Evolutionary conservation across 2,329 filamentous ascomycete species (phyloP).

Genomic region (Pezicula carpinea): DNA sequence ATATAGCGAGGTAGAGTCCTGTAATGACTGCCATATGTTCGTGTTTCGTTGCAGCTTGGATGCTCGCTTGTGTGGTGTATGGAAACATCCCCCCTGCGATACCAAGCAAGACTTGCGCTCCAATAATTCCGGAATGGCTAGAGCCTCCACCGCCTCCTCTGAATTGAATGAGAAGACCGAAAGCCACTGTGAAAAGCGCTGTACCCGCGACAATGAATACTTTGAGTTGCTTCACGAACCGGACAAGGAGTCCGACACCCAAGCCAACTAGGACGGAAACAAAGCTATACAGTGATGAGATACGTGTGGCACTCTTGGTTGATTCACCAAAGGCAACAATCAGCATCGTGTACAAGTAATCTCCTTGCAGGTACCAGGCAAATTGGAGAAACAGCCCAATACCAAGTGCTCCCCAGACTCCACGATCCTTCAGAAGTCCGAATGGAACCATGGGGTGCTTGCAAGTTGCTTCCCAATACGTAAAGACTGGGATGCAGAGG

Average conservation of each 20-base stretch:
- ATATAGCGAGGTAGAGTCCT: constrained; percentile 56
- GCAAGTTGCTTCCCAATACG: constrained; percentile 56
- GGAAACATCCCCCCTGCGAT: constrained; percentile 55
- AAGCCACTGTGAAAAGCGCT: constrained; percentile 57
- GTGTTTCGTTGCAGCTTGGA: constrained; percentile 45
- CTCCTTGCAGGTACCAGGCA: constrained; percentile 58
- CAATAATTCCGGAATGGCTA: constrained; percentile 53
- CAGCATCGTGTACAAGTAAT: constrained; percentile 61
- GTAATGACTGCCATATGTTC: constrained; percentile 60
- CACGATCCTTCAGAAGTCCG: constrained; percentile 54
- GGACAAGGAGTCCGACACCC: constrained; percentile 51
- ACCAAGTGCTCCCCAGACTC: constrained; percentile 58
- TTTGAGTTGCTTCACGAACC: constrained; percentile 50
- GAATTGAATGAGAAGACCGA: constrained; percentile 59
- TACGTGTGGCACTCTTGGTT: constrained; percentile 50
- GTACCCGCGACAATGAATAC: constrained; percentile 59
- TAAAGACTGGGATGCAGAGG: constrained; percentile 48
- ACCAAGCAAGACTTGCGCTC: constrained; percentile 57
- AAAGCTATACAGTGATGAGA: constrained; percentile 55
- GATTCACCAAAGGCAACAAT: constrained; percentile 57
- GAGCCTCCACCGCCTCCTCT: constrained; percentile 44
- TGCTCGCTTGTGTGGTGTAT: constrained; percentile 43
- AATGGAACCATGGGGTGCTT: constrained; percentile 52
- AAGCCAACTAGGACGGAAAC: constrained; percentile 53
- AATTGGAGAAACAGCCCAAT: constrained; percentile 54